Evolutionary conservation across 2,329 filamentous ascomycete genomes (phyloP).

Genomic region (Curvularia sp.): DNA sequence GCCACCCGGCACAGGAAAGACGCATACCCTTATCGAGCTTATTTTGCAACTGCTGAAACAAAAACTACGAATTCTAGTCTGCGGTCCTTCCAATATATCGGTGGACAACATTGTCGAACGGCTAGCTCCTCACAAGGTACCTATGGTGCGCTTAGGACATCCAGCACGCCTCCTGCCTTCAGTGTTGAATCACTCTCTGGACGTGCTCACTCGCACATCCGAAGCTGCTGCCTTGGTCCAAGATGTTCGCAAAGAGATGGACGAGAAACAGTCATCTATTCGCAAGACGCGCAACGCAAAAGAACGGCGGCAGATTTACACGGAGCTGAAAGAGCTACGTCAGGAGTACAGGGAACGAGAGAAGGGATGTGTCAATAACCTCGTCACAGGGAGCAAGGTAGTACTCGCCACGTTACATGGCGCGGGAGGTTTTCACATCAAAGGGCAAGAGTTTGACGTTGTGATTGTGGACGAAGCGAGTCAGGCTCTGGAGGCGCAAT

Average conservation of each 20-base stretch:
- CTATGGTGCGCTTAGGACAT: slow-evolving; percentile 89
- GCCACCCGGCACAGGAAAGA: slow-evolving; percentile 95
- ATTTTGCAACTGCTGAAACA: slow-evolving; percentile 86
- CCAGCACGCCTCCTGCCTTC: slow-evolving; percentile 88
- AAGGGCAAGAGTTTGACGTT: slow-evolving; percentile 83
- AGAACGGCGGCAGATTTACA: slow-evolving; percentile 82
- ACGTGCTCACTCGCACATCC: slow-evolving; percentile 87
- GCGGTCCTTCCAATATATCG: slow-evolving; percentile 93
- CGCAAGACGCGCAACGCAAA: slow-evolving; percentile 82
- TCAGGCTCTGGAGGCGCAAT: slow-evolving; percentile 94
- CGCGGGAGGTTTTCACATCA: slow-evolving; percentile 83
- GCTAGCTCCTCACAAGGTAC: slow-evolving; percentile 80
- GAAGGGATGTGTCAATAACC: slow-evolving; percentile 75
- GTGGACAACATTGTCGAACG: slow-evolving; percentile 98
- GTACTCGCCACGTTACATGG: slow-evolving; percentile 93
- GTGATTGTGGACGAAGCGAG: slow-evolving; percentile 96
- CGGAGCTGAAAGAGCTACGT: slow-evolving; percentile 81
- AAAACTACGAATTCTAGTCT: slow-evolving; percentile 81
- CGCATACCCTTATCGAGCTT: slow-evolving; percentile 92
- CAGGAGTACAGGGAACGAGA: slow-evolving; percentile 90
- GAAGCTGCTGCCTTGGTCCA: slow-evolving; percentile 88
- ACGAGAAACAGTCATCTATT: slow-evolving; percentile 85
- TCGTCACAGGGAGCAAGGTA: slow-evolving; percentile 81
- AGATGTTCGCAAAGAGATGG: slow-evolving; percentile 91
- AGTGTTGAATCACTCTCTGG: slow-evolving; percentile 87